These are phyloP conservation scores for Coprinopsis sp. DNA, from an alignment of 768 basidiomycete genomes.

Conservation along the genomic window DNA sequence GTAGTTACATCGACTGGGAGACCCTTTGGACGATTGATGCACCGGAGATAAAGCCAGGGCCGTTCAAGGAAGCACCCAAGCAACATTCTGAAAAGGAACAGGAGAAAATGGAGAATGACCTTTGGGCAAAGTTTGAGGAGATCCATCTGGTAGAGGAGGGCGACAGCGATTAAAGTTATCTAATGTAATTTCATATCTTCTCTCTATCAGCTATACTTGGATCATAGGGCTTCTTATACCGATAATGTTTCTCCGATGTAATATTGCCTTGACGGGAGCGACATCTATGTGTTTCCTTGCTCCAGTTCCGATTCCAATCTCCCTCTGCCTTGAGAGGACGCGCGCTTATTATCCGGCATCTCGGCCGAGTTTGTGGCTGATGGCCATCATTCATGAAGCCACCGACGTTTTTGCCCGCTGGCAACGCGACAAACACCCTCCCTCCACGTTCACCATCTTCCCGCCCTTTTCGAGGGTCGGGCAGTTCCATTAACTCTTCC, in stretches of 20 bases:
- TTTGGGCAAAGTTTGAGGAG: constrained; percentile 7
- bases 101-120: constrained; percentile 1
- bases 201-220: no score
- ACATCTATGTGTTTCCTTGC: no score
- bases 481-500: background rate
- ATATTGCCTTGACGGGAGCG: no score
- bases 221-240: no score
- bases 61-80: background rate
- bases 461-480: no score
- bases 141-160: background rate
- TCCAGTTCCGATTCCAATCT: no score
- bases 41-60: constrained; percentile 27
- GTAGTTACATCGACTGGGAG: constrained; percentile 48
- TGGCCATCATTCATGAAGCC: background rate
- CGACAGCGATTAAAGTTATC: background rate
- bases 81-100: background rate
- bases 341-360: no score
- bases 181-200: background rate
- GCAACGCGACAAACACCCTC: no score
- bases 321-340: no score
- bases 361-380: background rate
- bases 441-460: no score
- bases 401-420: no score
- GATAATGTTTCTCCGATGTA: no score
- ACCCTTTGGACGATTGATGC: constrained; percentile 60